Base-by-base conservation (phyloP, 805 yeast genomes). In the Scheffersomyces stipitis region DNA sequence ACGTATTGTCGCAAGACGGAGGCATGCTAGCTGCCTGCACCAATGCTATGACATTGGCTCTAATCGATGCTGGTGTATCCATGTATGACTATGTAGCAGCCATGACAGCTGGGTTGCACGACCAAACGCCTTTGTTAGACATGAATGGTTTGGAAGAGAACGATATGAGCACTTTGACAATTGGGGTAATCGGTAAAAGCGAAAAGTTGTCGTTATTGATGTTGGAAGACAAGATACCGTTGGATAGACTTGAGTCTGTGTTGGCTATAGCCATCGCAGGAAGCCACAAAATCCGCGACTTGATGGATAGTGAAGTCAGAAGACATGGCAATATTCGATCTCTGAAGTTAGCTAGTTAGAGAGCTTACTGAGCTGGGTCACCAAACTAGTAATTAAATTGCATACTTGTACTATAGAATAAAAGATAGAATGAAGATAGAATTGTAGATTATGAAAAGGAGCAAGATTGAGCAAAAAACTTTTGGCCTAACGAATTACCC, bases 31-130 rank as follows among this genome's bases (percentile, higher is more conserved):
- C 96, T 0, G 73, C 85, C 1, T 78, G 93, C 46, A 73, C 87
- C 29, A 93, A 93, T 56, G 86, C 97, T 7, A 77, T 86, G 29
- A 87, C 96, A 1, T 66, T 93, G 49, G 97, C 96, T 0, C 69
- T 93, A 30, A 80, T 93, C 23, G 98, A 93, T 62, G 97, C 98
- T 2, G 98, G 98, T 33, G 82, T 93, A 31, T 84, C 96, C 4
- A 82, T 93, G 83, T 85, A 83, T 54, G 98, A 93, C 57, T 90
- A 87, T 56, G 83, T 91, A 12, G 77, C 88, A 37, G 80, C 95
- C 1, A 76, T 87, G 12, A 75, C 83, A 18, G 85, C 89, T 4
- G 97, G 97, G 0, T 62, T 86, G 15, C 81, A 79, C 51, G 96
- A 87, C 49, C 81, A 77, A 30, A 64, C 71, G 5, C 89, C 96